A percentile compares a stretch with the other conserved stretches of the same genome.
phyloP scores from a whole-genome alignment of 208 protist species.

The Trypanosoma theileri region DNA sequence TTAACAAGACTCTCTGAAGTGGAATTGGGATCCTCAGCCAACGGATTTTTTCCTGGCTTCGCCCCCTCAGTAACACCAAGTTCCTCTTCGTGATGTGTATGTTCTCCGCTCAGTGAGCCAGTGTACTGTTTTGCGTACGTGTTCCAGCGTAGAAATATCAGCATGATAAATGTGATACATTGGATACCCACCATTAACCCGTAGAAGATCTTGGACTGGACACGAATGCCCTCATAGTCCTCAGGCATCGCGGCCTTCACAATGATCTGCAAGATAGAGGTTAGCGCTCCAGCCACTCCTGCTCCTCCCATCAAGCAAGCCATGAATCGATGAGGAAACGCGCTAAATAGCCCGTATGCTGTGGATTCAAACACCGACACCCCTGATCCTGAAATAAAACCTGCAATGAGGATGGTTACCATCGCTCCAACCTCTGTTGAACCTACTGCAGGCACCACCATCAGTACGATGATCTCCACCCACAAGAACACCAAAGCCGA shows the following conservation, averaged over 20 bases:
- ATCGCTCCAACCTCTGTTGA: slow-evolving; percentile 44
- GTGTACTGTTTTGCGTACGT: slow-evolving; percentile 42
- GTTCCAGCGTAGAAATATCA: slow-evolving; percentile 48
- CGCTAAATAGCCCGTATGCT: slow-evolving; percentile 66
- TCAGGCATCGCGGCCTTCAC: slow-evolving; percentile 46
- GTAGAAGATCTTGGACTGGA: slow-evolving; percentile 58
- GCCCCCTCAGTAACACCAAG: neutral
- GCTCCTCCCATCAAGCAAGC: slow-evolving; percentile 62
- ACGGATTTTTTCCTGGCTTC: neutral
- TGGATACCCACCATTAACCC: slow-evolving; percentile 46
- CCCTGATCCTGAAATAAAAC: slow-evolving; percentile 41
- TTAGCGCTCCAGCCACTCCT: slow-evolving; percentile 43
- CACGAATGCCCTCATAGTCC: slow-evolving; percentile 37
- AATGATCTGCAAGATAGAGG: slow-evolving; percentile 55
- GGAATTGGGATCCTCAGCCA: neutral
- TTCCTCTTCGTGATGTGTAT: neutral
- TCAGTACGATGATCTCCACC: slow-evolving; percentile 48
- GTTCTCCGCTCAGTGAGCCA: slow-evolving; percentile 21
- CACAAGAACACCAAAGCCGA: slow-evolving; percentile 43
- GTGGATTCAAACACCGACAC: slow-evolving; percentile 77
- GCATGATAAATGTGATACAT: slow-evolving; percentile 32
- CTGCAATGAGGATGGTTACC: slow-evolving; percentile 37
- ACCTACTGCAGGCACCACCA: slow-evolving; percentile 46
- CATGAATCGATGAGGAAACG: slow-evolving; percentile 60
- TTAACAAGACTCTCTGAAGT: slow-evolving; percentile 24